A percentile compares a stretch with the other conserved stretches of the same genome.
Evolutionary conservation across 257 asterid species (phyloP).

Genomic region (Solanum microdontum): DNA sequence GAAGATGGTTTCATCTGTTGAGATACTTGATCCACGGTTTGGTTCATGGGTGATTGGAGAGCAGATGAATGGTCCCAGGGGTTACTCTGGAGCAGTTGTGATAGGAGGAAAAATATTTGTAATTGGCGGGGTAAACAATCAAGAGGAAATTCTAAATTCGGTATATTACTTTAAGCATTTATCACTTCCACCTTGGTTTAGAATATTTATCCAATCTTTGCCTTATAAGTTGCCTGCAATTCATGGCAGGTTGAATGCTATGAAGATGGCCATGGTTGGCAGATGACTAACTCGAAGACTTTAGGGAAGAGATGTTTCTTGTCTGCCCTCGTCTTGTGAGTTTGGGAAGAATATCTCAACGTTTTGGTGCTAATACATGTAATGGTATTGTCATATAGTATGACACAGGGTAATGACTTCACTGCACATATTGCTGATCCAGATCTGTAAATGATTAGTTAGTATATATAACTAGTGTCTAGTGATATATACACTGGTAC

Average conservation of each 20-base stretch:
- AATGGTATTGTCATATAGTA: not conserved
- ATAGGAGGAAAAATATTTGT: slow-evolving; percentile 30
- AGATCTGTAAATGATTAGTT: not conserved
- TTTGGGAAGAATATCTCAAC: not conserved
- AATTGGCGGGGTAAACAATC: slow-evolving; percentile 35
- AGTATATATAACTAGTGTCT: not conserved
- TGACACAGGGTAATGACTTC: not conserved
- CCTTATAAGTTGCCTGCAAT: not conserved
- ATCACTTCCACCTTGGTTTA: not conserved
- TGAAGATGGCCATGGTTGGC: not conserved
- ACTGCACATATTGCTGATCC: not conserved
- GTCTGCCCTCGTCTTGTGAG: slow-evolving; percentile 31
- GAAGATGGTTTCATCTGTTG: slow-evolving; percentile 37
- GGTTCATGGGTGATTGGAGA: slow-evolving; percentile 48
- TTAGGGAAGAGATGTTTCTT: slow-evolving; percentile 43
- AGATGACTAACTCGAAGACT: not conserved
- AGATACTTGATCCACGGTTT: slow-evolving; percentile 54
- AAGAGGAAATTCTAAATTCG: slow-evolving; percentile 13
- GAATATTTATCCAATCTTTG: not conserved
- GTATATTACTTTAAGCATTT: slow-evolving; percentile 19
- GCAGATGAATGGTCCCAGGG: slow-evolving; percentile 40
- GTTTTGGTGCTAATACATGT: not conserved
- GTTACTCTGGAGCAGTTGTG: slow-evolving; percentile 40
- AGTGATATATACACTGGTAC: not conserved
- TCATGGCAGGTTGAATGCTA: not conserved